Percentiles rank a stretch among this genome's conserved stretches.
Evolutionary conservation across 805 yeast genomes (phyloP).

Genomic region (Candida pseudoglaebosa): DNA sequence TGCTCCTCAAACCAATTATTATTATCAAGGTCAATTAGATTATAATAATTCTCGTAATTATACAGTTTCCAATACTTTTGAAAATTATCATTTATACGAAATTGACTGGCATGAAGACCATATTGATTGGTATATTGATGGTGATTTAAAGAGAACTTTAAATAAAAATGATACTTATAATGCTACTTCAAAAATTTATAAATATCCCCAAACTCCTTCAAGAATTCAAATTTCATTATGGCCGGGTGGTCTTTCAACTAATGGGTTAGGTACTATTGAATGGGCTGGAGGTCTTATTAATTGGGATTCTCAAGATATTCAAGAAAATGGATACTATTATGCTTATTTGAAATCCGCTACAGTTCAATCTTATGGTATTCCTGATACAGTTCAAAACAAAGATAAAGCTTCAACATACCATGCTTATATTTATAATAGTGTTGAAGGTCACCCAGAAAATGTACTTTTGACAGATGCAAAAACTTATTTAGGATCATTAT

Average conservation of each 20-base stretch:
- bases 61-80: slow-evolving; percentile 51
- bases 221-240: slow-evolving; percentile 69
- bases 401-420: slow-evolving; percentile 49
- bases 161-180: slow-evolving; percentile 58
- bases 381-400: slow-evolving; percentile 49
- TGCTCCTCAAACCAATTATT: slow-evolving; percentile 72
- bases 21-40: slow-evolving; percentile 69
- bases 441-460: slow-evolving; percentile 32
- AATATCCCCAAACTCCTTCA: slow-evolving; percentile 72
- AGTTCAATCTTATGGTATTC: slow-evolving; percentile 71
- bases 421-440: slow-evolving; percentile 44
- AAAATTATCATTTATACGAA: slow-evolving; percentile 67
- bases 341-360: slow-evolving; percentile 57
- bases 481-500: slow-evolving; percentile 56
- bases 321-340: slow-evolving; percentile 77
- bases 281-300: slow-evolving; percentile 89
- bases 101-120: slow-evolving; percentile 79
- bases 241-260: slow-evolving; percentile 66
- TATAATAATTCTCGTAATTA: slow-evolving; percentile 54
- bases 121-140: slow-evolving; percentile 72
- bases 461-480: slow-evolving; percentile 61
- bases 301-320: slow-evolving; percentile 76
- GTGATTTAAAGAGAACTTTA: slow-evolving; percentile 61
- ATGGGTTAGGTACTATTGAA: slow-evolving; percentile 59
- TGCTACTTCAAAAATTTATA: slow-evolving; percentile 52